phyloP scores from a whole-genome alignment of 805 yeast species.

The Osmozyma mogii region DNA sequence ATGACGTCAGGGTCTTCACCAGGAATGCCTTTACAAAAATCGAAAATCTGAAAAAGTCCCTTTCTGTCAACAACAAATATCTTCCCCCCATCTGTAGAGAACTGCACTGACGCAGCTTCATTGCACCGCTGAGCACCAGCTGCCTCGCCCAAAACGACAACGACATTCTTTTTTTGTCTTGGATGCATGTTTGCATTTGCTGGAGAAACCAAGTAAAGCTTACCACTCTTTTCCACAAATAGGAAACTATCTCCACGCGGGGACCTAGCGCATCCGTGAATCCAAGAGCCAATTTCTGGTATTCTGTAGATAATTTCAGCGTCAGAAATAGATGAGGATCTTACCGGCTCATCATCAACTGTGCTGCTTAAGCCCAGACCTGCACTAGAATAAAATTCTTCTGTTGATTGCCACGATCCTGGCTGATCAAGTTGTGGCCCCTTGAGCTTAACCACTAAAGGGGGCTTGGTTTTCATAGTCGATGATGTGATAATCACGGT shows the following conservation, averaged over 20 bases:
- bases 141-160: conserved; percentile 69
- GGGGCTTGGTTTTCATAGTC: conserved; percentile 26
- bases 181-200: conserved; percentile 32
- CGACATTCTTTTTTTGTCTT: conserved; percentile 33
- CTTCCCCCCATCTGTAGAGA: conserved; percentile 76
- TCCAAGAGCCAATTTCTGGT: conserved; percentile 73
- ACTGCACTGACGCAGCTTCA: conserved; percentile 73
- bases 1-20: conserved; percentile 57
- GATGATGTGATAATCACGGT: conserved; percentile 31
- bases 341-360: background rate
- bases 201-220: conserved; percentile 59
- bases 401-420: conserved; percentile 14
- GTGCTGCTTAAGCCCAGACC: conserved; percentile 1
- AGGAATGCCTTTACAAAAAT: conserved; percentile 82
- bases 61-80: conserved; percentile 72
- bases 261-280: conserved; percentile 66
- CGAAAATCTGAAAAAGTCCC: conserved; percentile 72
- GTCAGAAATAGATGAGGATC: conserved; percentile 15
- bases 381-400: conserved; percentile 1
- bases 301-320: conserved; percentile 40
- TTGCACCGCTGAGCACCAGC: conserved; percentile 62
- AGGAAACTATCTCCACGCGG: conserved; percentile 86
- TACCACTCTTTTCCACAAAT: conserved; percentile 70
- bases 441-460: conserved; percentile 24
- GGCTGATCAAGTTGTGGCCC: conserved; percentile 26